A percentile compares a stretch with the other conserved stretches of the same genome.
Evolutionary conservation across 495 filamentous ascomycete species (phyloP).

Genomic region (Aspergillus conjunctus): DNA sequence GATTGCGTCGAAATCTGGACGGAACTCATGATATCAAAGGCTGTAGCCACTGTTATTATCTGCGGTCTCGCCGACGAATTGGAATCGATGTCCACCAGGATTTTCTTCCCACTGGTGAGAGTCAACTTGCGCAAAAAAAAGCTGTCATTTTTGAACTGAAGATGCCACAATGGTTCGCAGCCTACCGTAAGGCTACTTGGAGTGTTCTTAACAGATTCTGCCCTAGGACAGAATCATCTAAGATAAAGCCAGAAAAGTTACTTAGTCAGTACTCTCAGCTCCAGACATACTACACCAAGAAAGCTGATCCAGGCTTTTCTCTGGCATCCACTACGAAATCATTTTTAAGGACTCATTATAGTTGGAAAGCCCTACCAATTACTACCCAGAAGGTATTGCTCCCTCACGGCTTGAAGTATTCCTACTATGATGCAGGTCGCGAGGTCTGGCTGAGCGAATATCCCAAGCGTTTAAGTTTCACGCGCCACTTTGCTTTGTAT

Average conservation of each 20-base stretch:
- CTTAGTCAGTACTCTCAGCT: conserved; percentile 32
- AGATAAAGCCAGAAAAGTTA: conserved; percentile 5
- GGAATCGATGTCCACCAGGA: conserved; percentile 58
- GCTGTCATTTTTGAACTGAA: conserved; percentile 59
- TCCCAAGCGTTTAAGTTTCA: conserved; percentile 31
- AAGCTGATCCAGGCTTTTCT: conserved; percentile 5
- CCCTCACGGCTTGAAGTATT: conserved; percentile 24
- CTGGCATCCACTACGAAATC: conserved; percentile 52
- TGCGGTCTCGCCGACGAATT: conserved; percentile 44
- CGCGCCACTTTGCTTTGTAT: conserved; percentile 40
- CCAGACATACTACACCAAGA: conserved; percentile 31
- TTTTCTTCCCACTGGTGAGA: conserved; percentile 51
- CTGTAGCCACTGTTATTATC: conserved; percentile 39
- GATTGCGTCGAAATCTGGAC: conserved; percentile 17
- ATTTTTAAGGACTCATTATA: conserved; percentile 44
- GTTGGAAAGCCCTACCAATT: conserved; percentile 28
- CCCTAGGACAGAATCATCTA: conserved; percentile 1
- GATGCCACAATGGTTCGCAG: conserved; percentile 42
- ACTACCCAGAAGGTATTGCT: conserved; percentile 23
- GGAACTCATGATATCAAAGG: conserved; percentile 31
- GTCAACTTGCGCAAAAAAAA: conserved; percentile 29
- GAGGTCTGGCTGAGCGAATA: conserved; percentile 36
- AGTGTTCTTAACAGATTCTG: conserved; percentile 47
- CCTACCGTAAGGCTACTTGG: conserved; percentile 57
- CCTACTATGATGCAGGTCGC: conserved; percentile 27